Evolutionary conservation across 805 yeast genomes (phyloP).

Genomic region (Schwanniomyces pseudopolymorphus): DNA sequence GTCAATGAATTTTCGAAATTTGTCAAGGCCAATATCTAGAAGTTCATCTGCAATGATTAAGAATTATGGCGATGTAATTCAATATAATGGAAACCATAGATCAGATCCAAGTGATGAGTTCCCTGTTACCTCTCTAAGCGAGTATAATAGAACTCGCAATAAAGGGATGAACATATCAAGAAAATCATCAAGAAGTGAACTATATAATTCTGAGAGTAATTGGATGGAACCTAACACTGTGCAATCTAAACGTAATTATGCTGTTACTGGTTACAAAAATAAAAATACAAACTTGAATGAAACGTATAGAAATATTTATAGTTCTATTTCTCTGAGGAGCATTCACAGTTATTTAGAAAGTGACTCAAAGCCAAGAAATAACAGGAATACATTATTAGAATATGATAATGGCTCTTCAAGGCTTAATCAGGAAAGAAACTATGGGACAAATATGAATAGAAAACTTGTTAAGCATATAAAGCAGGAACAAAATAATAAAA

Average conservation of each 20-base stretch:
- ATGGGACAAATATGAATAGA: background rate
- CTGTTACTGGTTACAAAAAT: slow-evolving; percentile 14
- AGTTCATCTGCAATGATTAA: slow-evolving; percentile 12
- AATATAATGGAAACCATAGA: background rate
- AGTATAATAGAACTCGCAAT: slow-evolving; percentile 28
- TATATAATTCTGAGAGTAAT: slow-evolving; percentile 43
- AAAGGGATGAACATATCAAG: slow-evolving; percentile 19
- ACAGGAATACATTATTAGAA: background rate
- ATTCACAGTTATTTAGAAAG: slow-evolving; percentile 11
- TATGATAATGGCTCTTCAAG: background rate
- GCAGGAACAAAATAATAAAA: background rate
- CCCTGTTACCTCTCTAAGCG: slow-evolving; percentile 37
- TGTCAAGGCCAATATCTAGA: slow-evolving; percentile 26
- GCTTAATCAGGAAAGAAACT: background rate
- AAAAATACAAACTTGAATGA: slow-evolving; percentile 22
- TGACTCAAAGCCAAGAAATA: background rate
- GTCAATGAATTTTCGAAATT: slow-evolving; percentile 22
- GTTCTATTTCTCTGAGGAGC: slow-evolving; percentile 35
- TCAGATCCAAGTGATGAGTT: slow-evolving; percentile 17
- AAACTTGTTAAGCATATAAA: background rate
- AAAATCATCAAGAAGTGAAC: slow-evolving; percentile 39
- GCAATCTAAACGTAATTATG: slow-evolving; percentile 21
- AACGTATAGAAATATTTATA: slow-evolving; percentile 35
- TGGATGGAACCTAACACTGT: slow-evolving; percentile 50
- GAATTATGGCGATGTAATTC: background rate